Evolutionary conservation across 2,329 filamentous ascomycete species (phyloP).

Genomic region (Mollisiaceae sp.): DNA sequence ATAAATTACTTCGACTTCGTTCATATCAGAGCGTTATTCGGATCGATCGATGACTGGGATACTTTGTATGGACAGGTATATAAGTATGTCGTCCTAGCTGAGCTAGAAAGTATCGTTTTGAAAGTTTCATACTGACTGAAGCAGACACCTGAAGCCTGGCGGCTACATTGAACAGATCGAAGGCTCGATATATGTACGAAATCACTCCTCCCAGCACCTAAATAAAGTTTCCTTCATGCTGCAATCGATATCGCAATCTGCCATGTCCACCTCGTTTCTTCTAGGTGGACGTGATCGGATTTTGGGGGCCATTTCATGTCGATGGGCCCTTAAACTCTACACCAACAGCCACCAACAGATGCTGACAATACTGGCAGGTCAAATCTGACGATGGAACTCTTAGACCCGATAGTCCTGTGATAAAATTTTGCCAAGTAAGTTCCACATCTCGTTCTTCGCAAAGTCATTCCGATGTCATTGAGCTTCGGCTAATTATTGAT

Average conservation of each 20-base stretch:
- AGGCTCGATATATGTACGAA: slow-evolving; percentile 28
- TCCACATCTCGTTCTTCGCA: neutral
- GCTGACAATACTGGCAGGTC: slow-evolving; percentile 18
- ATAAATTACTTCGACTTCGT: slow-evolving; percentile 62
- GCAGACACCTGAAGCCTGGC: slow-evolving; percentile 44
- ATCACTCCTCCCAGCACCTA: neutral
- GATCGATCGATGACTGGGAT: slow-evolving; percentile 61
- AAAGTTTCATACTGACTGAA: neutral
- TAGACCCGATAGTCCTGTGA: slow-evolving; percentile 45
- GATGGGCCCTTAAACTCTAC: too few relatives aligned
- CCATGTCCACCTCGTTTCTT: neutral
- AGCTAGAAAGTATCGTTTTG: neutral
- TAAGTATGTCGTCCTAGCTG: slow-evolving; percentile 44
- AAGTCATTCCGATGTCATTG: too few relatives aligned
- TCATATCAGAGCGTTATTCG: slow-evolving; percentile 62
- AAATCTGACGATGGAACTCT: slow-evolving; percentile 54
- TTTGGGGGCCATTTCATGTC: neutral
- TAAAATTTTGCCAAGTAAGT: slow-evolving; percentile 45
- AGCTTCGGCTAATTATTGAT: slow-evolving; percentile 7
- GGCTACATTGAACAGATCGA: slow-evolving; percentile 45
- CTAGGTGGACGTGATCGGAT: neutral
- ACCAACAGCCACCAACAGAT: neutral
- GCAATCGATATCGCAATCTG: neutral
- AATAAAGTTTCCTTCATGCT: neutral
- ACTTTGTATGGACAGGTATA: slow-evolving; percentile 57